Base-by-base conservation (phyloP, 345 rosid genomes). In the Camelina neglecta region DNA sequence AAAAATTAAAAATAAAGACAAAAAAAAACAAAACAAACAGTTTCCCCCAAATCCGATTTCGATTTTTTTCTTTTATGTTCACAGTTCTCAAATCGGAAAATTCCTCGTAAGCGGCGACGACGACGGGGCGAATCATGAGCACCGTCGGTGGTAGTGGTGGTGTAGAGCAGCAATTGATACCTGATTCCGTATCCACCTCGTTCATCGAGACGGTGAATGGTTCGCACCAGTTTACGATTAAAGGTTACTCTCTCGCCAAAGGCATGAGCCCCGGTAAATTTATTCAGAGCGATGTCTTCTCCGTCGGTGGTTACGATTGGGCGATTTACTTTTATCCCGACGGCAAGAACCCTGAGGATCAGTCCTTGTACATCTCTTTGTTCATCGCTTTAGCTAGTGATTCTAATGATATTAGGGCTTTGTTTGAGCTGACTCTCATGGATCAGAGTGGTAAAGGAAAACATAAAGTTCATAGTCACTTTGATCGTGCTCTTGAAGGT, bases 381-480 rank as follows among this genome's bases (percentile, higher is more conserved):
- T 96, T 89, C 83, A 87, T 96, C 60, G 98, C 96, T 18, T 65
- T 96, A 42, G 91, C 93, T 6, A 89, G 98, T 65, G 98, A 91
- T 41, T 96, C 94, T 9, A 86, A 85, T n/a, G 99, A 96, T 58
- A 89, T 96, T 24, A 84, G 99, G 83, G 98, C 99, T 11, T 80
- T 91, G 81, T 96, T 96, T 54, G 92, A 91, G 86, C 71, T 96
- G 24, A 89, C 97, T 23, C 73, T 96, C 23, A 79, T 91, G 71
- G 99, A 96, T 80, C 99, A 93, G 87, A 93, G 96, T 18, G 99
- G 95, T 12, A 90, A 88, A 72, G 98, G 86, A 68, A 86, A 85
- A 73, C 98, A 96, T 38, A 91, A 93, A 81, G 89, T 93, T 31
- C 97, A 93, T 21, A 93, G 96, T 80, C 99, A 93, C 73, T 96